Percentiles rank a stretch among this genome's conserved stretches.
Evolutionary conservation across 2,329 filamentous ascomycete genomes (phyloP).

Genomic region (Sarocladiaceae sp.): DNA sequence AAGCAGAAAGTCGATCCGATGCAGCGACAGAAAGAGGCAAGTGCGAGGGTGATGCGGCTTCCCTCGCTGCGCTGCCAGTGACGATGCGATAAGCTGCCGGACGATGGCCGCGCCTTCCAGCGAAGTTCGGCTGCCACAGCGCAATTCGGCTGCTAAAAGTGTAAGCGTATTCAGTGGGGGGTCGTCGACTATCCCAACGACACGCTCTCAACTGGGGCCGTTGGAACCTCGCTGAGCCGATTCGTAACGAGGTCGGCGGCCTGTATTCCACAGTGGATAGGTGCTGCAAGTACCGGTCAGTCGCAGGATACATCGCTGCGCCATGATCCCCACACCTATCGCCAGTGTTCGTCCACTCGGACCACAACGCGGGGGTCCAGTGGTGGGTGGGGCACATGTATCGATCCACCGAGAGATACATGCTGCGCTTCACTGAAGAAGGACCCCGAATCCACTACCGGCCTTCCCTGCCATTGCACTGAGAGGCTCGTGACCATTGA

Average conservation of each 20-base stretch:
- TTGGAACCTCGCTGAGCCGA: background rate
- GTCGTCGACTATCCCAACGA: background rate
- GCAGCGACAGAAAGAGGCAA: slow-evolving; percentile 7
- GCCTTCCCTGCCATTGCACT: too few species aligned
- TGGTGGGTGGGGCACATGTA: background rate
- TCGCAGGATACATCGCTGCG: background rate
- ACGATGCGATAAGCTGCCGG: slow-evolving; percentile 8
- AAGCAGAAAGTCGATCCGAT: slow-evolving; percentile 4
- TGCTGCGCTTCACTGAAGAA: background rate
- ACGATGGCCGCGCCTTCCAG: slow-evolving; percentile 2
- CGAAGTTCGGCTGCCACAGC: too few species aligned
- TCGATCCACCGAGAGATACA: background rate
- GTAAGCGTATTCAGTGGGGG: slow-evolving; percentile 1
- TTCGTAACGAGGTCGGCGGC: slow-evolving; percentile 1
- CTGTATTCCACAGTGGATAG: background rate
- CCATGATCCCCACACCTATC: background rate
- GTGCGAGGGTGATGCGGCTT: background rate
- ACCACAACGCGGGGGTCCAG: background rate
- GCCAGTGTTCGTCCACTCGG: background rate
- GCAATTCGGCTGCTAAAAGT: too few species aligned
- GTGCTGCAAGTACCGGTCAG: background rate
- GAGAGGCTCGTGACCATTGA: background rate
- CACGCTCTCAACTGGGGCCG: background rate
- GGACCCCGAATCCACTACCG: too few species aligned
- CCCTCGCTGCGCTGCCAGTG: background rate